Conservation (phyloP, 2,329 filamentous ascomycete genomes). For the Pseudocercospora cruenta region DNA sequence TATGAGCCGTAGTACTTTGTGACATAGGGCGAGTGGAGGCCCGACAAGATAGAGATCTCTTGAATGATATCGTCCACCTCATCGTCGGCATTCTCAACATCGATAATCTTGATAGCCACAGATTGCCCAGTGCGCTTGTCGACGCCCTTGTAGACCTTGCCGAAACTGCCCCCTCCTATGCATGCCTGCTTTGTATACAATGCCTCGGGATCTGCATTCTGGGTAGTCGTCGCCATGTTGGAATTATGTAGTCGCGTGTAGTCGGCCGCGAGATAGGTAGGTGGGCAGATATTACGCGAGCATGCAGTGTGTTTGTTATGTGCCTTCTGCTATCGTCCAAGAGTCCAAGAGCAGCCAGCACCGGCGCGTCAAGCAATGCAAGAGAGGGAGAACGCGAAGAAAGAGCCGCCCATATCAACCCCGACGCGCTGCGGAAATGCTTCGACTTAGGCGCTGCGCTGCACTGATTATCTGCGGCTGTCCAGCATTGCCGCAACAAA, state of each 20-base stretch:
- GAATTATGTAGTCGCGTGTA: not conserved
- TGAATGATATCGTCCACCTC: slow-evolving; percentile 99
- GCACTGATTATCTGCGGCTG: not conserved
- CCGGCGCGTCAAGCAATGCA: not conserved
- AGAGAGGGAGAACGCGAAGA: not conserved
- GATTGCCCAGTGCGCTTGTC: slow-evolving; percentile 91
- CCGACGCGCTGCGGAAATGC: not conserved
- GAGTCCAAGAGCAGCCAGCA: not conserved
- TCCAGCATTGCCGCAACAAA: not conserved
- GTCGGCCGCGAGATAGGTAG: not conserved
- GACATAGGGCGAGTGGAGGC: slow-evolving; percentile 92
- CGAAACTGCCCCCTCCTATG: slow-evolving; percentile 93
- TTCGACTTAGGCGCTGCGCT: not conserved
- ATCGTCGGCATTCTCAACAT: slow-evolving; percentile 98
- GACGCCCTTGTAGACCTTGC: slow-evolving; percentile 97
- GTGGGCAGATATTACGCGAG: not conserved
- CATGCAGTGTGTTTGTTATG: not conserved
- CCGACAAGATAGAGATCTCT: slow-evolving; percentile 95
- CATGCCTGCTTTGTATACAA: slow-evolving; percentile 79
- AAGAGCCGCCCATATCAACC: slow-evolving; percentile 5
- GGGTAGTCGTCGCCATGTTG: slow-evolving; percentile 18
- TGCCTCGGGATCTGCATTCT: slow-evolving; percentile 75
- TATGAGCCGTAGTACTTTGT: slow-evolving; percentile 98
- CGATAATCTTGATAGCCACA: slow-evolving; percentile 97
- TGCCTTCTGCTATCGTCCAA: not conserved